These are phyloP conservation scores for Trichodelitschia bisporula DNA, from an alignment of 495 filamentous ascomycete genomes.

Conservation along the genomic window DNA sequence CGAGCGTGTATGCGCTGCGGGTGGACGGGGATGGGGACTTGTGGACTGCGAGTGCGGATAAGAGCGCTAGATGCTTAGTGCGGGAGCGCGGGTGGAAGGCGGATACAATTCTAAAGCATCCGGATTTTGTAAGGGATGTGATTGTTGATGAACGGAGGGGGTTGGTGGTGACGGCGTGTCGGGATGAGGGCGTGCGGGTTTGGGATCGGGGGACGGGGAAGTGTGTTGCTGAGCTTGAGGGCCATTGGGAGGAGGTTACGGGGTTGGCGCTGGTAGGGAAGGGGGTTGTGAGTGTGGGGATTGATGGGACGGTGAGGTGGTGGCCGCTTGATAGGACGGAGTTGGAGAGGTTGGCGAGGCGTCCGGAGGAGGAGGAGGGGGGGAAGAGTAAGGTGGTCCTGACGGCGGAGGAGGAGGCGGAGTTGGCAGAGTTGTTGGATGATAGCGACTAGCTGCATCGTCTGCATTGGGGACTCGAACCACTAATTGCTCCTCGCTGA, in stretches of 20 bases:
- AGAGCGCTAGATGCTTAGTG: conserved; percentile 48
- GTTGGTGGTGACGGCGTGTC: conserved; percentile 76
- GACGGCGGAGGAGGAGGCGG: conserved; percentile 63
- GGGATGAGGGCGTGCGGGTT: conserved; percentile 76
- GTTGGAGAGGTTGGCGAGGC: conserved; percentile 29
- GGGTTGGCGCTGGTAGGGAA: conserved; percentile 37
- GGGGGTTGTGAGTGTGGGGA: conserved; percentile 52
- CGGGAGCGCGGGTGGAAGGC: conserved; percentile 36
- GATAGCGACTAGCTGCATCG: conserved; percentile 41
- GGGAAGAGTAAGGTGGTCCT: conserved; percentile 25
- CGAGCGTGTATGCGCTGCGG: conserved; percentile 55
- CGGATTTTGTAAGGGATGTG: conserved; percentile 73
- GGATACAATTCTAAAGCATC: conserved; percentile 51
- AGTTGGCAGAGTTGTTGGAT: conserved; percentile 71
- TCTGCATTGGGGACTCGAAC: too few relatives aligned
- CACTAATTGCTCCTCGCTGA: too few relatives aligned
- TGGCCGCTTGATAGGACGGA: conserved; percentile 49
- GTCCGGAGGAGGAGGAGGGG: conserved; percentile 19
- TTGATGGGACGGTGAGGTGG: conserved; percentile 65
- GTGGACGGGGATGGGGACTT: conserved; percentile 48
- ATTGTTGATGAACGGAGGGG: conserved; percentile 39
- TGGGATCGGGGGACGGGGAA: conserved; percentile 52
- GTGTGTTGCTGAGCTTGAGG: conserved; percentile 32
- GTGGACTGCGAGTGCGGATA: conserved; percentile 81
- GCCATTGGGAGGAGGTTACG: conserved; percentile 85